Evolutionary conservation across 495 filamentous ascomycete genomes (phyloP), one percentile per base, ranked within the genome.

Genomic region (Chaetomidium leptoderma): DNA sequence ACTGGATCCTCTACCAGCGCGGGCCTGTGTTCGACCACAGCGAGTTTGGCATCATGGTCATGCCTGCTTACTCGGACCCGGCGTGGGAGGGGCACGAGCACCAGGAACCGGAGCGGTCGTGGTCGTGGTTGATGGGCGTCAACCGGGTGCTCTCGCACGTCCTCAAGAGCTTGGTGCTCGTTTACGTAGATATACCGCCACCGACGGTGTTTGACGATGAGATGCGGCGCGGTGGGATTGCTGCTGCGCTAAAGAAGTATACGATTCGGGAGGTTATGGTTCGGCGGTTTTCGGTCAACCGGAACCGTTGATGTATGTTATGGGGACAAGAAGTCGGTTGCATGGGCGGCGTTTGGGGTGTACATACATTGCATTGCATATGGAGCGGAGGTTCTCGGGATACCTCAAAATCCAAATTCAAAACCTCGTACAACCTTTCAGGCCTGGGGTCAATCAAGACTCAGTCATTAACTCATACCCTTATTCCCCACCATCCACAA

Each of bases 1-100:
- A 99, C 71, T 96, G 87, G 73, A 78, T 99, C 23, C 80, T 99
- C 24, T 99, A 99, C 74, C 84, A 91, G 57, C 86, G 91, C n/a
- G 93, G 93, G 0, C 93, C 95, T 0, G 92, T 90, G 2, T 97
- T 97, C 70, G 80, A 87, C 7, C 93, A 99, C 69, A 92, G 92
- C 33, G 90, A 97, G 66, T 97, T 96, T 64, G 92, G 87, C 0
- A 74, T 96, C 50, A 74, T 92, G 19, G 81, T 97, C 35, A 58
- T 97, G 21, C 95, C 93, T 4, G 82, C 90, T 1, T 97, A 91
- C 68, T 84, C 80, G 2, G 76, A 93, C 58, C 66, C 81, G 0
- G 87, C 87, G 63, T 97, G 92, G 91, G 77, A 71, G 79, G 42
- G 76, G 69, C 37, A 73, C 60, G 68, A 71, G 27, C 63, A 74